Percentiles rank a stretch among this genome's conserved stretches.
These are phyloP conservation scores for Rauvolfia tetraphylla DNA, from an alignment of 257 asterid genomes.

Conservation along the genomic window DNA sequence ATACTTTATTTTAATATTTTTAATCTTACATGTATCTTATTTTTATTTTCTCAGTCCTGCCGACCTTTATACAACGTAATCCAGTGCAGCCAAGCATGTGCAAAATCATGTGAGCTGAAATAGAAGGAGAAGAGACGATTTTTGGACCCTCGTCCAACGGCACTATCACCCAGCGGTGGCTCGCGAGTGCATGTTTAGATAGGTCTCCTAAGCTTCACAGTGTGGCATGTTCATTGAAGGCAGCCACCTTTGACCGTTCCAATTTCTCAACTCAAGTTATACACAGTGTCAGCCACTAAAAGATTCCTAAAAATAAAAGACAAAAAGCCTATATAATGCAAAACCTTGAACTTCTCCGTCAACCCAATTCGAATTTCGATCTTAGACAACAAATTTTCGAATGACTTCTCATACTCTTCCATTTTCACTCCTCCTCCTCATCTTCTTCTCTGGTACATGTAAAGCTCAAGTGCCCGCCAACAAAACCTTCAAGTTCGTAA, in stretches of 20 bases:
- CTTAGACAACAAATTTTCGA: neutral
- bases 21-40: no score
- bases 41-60: no score
- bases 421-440: neutral
- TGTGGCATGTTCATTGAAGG: no score
- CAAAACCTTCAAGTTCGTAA: conserved; percentile 14
- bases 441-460: neutral
- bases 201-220: no score
- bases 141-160: no score
- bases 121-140: no score
- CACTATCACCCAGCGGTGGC: no score
- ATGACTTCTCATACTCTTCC: neutral
- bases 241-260: neutral
- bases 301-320: neutral
- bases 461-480: conserved; percentile 13
- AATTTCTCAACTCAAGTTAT: neutral
- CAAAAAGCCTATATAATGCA: neutral
- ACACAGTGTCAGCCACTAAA: neutral
- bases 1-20: no score
- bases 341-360: neutral
- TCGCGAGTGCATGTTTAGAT: no score
- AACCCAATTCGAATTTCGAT: neutral
- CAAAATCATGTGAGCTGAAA: no score
- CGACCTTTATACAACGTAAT: no score
- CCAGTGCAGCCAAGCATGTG: no score